A percentile compares a stretch with the other conserved stretches of the same genome.
These are phyloP conservation scores for Candida ulmi DNA, from an alignment of 805 yeast species.

Conservation along the genomic window DNA sequence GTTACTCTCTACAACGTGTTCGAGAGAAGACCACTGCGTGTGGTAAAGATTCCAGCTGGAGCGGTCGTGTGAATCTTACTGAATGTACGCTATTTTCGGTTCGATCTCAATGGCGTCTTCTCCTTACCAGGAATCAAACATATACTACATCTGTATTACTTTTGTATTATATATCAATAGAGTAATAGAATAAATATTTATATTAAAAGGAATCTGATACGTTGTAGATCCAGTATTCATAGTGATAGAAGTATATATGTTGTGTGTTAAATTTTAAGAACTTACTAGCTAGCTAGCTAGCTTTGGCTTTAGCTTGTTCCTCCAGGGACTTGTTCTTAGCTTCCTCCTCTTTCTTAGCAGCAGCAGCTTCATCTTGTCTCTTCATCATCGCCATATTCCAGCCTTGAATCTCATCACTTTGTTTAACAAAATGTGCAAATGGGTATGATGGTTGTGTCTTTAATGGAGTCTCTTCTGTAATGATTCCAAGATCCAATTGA, in stretches of 20 bases:
- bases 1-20: constrained; percentile 25
- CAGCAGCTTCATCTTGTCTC: constrained; percentile 15
- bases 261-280: neutral
- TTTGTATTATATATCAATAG: no score
- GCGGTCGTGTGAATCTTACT: constrained; percentile 17
- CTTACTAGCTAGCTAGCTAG: no score
- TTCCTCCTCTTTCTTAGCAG: constrained; percentile 1
- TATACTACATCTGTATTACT: constrained; percentile 2
- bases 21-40: constrained; percentile 15
- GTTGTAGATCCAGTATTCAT: no score
- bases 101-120: constrained; percentile 23
- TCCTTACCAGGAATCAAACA: constrained; percentile 33
- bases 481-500: constrained; percentile 52
- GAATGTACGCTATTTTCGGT: constrained; percentile 9
- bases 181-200: no score
- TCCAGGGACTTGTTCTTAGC: neutral
- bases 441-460: constrained; percentile 59
- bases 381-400: constrained; percentile 31
- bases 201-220: no score
- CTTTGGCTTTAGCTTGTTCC: neutral
- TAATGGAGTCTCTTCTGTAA: constrained; percentile 48
- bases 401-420: constrained; percentile 32
- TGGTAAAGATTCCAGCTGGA: constrained; percentile 29
- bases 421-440: constrained; percentile 48
- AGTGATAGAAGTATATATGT: no score